Evolutionary conservation across 345 rosid species (phyloP), one percentile per base, ranked within the genome.

Genomic region (Erucastrum elatum): DNA sequence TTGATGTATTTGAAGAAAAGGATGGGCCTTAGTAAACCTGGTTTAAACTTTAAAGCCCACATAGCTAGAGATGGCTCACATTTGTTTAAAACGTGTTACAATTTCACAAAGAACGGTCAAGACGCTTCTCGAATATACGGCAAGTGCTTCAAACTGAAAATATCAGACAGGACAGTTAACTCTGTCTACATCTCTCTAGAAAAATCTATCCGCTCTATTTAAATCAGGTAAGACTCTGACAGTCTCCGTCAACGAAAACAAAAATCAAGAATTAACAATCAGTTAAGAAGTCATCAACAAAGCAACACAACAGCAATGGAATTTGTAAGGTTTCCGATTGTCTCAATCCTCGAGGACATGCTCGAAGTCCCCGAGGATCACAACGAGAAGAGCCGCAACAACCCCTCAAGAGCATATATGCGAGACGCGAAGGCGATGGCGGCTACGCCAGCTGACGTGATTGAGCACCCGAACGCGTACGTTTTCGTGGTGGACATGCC

Each of bases 391-490:
- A 75, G 74, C n/a, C 69, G 66, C 6, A 85, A 86, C 61, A 88
- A 80, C 0, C 94, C 92, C 0, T 77, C 97, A 0, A 78, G 85
- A n/a, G 81, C 82, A 13, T 91, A 90, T 69, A 79, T 87, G 7
- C 77, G 94, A 0, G 98, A 93, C 26, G 89, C 90, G 0, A 85
- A 86, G 58, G 97, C 98, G 0, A 94, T 91, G 98, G 96, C 98
- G 0, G 82, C 88, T 1, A 94, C 98, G 2, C 93, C 94, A 0
- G 96, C 94, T 0, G 98, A 91, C 33, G 94, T 91, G 7, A 85
- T 82, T 25, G 96, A 94, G 80, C 80, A 71, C 9, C 85, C 87
- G 0, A 83, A 75, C 15, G 79, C 90, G 0, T 94, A 85, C 49
- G 86, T 64, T 0, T 94, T 93, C 84, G 71, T 90, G 2, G 72